Evolutionary conservation across 352 stramenopile species (phyloP).

Genomic region (Globisporangium spinosum): DNA sequence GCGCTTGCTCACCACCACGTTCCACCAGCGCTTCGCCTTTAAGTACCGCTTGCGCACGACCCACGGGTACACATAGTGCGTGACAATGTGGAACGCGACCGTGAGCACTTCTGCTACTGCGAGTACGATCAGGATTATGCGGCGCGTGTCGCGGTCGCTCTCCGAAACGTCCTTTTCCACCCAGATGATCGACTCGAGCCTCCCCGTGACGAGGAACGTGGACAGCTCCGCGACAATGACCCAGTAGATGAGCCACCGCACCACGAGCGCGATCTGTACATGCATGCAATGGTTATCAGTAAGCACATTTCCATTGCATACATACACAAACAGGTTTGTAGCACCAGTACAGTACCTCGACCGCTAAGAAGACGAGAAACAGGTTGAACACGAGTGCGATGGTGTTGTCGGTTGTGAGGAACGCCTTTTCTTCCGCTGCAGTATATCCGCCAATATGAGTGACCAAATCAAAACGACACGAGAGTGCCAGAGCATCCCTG

Average conservation of each 20-base stretch:
- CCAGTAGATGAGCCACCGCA: slow-evolving; percentile 58
- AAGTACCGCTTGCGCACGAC: slow-evolving; percentile 34
- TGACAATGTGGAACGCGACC: slow-evolving; percentile 36
- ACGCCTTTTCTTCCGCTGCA: slow-evolving; percentile 11
- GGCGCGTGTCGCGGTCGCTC: slow-evolving; percentile 22
- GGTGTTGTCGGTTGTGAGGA: slow-evolving; percentile 11
- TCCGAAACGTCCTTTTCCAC: slow-evolving; percentile 29
- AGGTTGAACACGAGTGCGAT: slow-evolving; percentile 19
- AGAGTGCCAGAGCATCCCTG: not conserved
- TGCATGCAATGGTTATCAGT: not conserved
- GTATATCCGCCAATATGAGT: not conserved
- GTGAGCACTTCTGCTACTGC: slow-evolving; percentile 40
- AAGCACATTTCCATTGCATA: not conserved
- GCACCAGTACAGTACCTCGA: slow-evolving; percentile 30
- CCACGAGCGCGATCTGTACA: slow-evolving; percentile 35
- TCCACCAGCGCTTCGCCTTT: slow-evolving; percentile 36
- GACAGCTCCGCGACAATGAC: slow-evolving; percentile 38
- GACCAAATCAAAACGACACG: not conserved
- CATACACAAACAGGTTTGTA: not conserved
- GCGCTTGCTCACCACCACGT: slow-evolving; percentile 18
- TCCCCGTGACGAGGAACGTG: slow-evolving; percentile 23
- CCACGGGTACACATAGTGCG: slow-evolving; percentile 52
- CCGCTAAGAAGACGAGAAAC: slow-evolving; percentile 21
- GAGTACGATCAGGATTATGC: slow-evolving; percentile 29
- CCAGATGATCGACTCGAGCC: slow-evolving; percentile 20